phyloP scores from a whole-genome alignment of 225 moss, liverwort and hornwort genomes.

The Pseudisothecium myosuroides region DNA sequence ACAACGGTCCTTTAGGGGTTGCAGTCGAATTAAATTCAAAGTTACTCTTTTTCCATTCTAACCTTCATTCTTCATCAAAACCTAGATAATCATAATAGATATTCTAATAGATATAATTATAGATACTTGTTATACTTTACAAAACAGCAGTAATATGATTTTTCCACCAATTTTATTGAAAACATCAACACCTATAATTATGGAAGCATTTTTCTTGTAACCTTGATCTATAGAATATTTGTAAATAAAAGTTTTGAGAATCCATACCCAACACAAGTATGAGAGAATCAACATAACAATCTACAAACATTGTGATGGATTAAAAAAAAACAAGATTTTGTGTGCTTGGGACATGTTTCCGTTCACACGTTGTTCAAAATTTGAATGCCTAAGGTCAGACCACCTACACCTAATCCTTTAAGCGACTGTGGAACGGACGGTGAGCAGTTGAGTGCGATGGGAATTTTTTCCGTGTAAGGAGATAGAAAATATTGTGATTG shows the following conservation, averaged over 20 bases:
- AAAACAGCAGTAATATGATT: accelerated
- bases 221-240: neutral
- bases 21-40: neutral
- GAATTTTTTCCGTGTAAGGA: too few species aligned
- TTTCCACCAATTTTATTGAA: neutral
- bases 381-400: neutral
- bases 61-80: neutral
- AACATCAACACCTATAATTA: neutral
- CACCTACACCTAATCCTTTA: too few species aligned
- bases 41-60: neutral
- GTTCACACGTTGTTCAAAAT: neutral
- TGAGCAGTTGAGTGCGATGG: too few species aligned
- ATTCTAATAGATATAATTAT: neutral
- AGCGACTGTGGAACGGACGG: too few species aligned
- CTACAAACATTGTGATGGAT: neutral
- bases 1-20: too few species aligned
- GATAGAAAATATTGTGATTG: too few species aligned
- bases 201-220: accelerated
- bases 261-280: neutral
- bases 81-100: neutral
- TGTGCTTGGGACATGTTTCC: neutral
- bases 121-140: neutral
- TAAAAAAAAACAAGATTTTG: accelerated
- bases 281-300: neutral
- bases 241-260: neutral